Evolutionary conservation across 805 yeast species (phyloP).

Genomic region (Candida oleophila): DNA sequence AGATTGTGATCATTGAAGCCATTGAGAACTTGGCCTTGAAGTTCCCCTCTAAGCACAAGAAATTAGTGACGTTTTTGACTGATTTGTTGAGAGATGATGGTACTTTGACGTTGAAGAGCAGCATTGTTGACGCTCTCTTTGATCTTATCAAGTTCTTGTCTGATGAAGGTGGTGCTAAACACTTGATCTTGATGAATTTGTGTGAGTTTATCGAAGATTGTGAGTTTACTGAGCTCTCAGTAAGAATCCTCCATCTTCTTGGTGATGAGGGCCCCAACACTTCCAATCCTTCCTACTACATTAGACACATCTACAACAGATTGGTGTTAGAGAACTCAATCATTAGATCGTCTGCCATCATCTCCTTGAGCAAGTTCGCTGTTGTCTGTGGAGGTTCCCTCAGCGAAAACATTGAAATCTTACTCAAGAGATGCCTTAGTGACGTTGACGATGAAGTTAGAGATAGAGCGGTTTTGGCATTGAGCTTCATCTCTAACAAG

Average conservation of each 20-base stretch:
- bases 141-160: constrained; percentile 89
- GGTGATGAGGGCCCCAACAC: constrained; percentile 95
- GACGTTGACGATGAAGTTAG: constrained; percentile 97
- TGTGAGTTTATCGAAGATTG: constrained; percentile 99
- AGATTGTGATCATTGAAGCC: constrained; percentile 92
- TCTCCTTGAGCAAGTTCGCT: constrained; percentile 89
- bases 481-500: constrained; percentile 53
- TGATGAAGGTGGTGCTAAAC: constrained; percentile 58
- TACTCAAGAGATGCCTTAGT: constrained; percentile 78
- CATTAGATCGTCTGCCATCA: constrained; percentile 93
- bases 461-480: constrained; percentile 90
- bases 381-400: constrained; percentile 68
- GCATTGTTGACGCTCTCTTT: constrained; percentile 88
- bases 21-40: constrained; percentile 87
- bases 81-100: constrained; percentile 90
- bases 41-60: constrained; percentile 86
- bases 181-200: constrained; percentile 77
- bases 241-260: constrained; percentile 85
- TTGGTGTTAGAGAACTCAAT: constrained; percentile 94
- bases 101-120: constrained; percentile 77
- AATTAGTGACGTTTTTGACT: constrained; percentile 77
- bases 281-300: constrained; percentile 81
- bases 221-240: constrained; percentile 90
- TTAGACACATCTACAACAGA: constrained; percentile 95
- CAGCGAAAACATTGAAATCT: constrained; percentile 65